These are phyloP conservation scores for Cardamine resedifolia DNA, from an alignment of 345 rosid species.

Conservation along the genomic window DNA sequence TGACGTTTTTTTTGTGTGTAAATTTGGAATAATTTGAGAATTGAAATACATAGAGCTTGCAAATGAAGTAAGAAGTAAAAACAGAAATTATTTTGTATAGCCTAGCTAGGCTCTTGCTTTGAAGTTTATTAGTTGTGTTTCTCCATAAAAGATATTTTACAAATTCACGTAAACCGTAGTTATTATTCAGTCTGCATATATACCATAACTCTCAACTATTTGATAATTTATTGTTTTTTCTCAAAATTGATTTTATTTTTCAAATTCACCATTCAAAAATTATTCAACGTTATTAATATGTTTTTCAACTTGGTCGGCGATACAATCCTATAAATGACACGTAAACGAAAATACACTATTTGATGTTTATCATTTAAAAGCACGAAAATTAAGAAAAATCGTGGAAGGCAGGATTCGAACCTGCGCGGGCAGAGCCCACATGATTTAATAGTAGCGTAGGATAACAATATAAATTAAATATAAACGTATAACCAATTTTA, in stretches of 20 bases:
- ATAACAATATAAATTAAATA: no score
- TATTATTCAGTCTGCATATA: not conserved
- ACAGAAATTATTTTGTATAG: not conserved
- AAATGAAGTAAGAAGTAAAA: not conserved
- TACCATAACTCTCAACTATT: no score
- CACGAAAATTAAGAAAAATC: no score
- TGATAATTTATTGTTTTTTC: no score
- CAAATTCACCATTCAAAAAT: not conserved
- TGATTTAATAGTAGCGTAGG: no score
- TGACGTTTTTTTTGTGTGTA: not conserved
- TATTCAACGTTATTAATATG: not conserved
- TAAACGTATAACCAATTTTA: no score
- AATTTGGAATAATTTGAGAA: not conserved
- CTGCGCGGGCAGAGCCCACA: conserved; percentile 92
- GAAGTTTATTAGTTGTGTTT: not conserved
- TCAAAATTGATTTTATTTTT: no score
- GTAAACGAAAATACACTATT: no score
- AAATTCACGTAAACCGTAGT: not conserved
- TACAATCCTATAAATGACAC: no score
- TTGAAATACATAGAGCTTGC: not conserved
- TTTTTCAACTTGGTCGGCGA: no score
- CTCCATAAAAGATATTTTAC: not conserved
- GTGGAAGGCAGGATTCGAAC: conserved; percentile 66
- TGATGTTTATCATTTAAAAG: no score
- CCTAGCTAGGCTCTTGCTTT: not conserved